Evolutionary conservation across 2,329 filamentous ascomycete genomes (phyloP), one percentile per base, ranked within the genome.

Genomic region (Neonectria magnoliae): DNA sequence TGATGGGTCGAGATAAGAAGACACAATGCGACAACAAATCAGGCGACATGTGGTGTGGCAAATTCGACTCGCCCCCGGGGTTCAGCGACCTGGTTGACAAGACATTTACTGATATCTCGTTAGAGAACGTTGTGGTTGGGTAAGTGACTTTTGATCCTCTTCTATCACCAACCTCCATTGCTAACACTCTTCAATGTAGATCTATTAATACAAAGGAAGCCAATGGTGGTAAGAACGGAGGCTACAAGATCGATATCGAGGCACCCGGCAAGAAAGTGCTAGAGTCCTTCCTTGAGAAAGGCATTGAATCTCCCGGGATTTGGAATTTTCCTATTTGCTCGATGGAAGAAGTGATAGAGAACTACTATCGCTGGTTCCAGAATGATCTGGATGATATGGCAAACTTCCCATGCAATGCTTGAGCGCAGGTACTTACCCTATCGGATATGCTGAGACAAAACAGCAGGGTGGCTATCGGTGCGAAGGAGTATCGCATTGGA

Each of bases 381-480:
- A 36, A 53, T 13, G 29, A 41, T 13, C 57, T 47, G 1, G 29
- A 51, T 1, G 65, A 67, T 16, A 62, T 65, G 62, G 50, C 48
- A 33, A 67, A 62, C 57, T 67, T 67, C 13, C 65, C 65, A n/a
- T 67, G 57, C 54, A 67, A 66, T 7, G 22, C 22, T 5, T 25
- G 22, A 25, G 22, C 22, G 22, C 22, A 25, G 22, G 22, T 25
- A 25, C 22, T 0, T 94, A 91, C 74, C 80, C 81, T 0, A 41
- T 59, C 18, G 91, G 90, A 0, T 93, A 52, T 71, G 58, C 62
- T 0, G 93, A 90, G 91, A 87, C 91, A 27, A 87, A 85, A 69
- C 84, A 90, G 70, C 44, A 2, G 1, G 73, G 70, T 1, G 90
- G 90, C 0, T 93, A 88, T 75, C 76, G 88, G 5, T 93, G 91